These are phyloP conservation scores for Trichomonascus vanleenenianus DNA, from an alignment of 805 yeast species.

Conservation along the genomic window DNA sequence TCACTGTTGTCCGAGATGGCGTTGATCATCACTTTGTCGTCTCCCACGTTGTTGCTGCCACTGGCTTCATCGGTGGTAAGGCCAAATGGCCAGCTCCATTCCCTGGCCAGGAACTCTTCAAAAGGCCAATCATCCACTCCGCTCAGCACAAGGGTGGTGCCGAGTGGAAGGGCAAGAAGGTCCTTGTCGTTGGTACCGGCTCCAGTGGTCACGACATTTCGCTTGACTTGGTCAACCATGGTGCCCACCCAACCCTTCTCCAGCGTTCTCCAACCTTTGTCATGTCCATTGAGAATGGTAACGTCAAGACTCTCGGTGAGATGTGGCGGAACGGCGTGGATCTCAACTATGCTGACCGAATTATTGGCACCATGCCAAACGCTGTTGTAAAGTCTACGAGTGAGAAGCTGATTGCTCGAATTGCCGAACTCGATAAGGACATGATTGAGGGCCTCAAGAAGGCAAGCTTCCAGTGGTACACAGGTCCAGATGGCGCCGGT, in stretches of 20 bases:
- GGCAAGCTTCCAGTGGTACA: constrained; percentile 34
- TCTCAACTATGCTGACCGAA: constrained; percentile 34
- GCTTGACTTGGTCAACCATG: constrained; percentile 40
- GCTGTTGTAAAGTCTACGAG: constrained; percentile 29
- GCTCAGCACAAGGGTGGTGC: constrained; percentile 37
- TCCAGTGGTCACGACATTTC: constrained; percentile 42
- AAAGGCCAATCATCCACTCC: constrained; percentile 36
- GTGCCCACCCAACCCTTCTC: constrained; percentile 36
- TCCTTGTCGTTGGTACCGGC: constrained; percentile 39
- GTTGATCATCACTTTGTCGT: constrained; percentile 11
- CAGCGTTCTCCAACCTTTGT: constrained; percentile 41
- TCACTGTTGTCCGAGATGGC: constrained; percentile 25
- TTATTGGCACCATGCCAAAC: constrained; percentile 32
- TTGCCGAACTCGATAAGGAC: constrained; percentile 25
- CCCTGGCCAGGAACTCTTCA: constrained; percentile 32
- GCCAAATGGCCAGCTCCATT: constrained; percentile 36
- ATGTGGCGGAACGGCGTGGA: constrained; percentile 32
- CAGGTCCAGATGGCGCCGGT: constrained; percentile 39
- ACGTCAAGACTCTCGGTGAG: constrained; percentile 26
- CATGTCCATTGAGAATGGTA: constrained; percentile 32
- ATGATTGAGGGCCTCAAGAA: constrained; percentile 28
- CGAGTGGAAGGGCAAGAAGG: constrained; percentile 35
- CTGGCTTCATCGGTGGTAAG: constrained; percentile 38
- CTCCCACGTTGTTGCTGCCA: constrained; percentile 35
- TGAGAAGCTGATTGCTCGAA: constrained; percentile 30